Percentiles rank a stretch among this genome's conserved stretches.
These are phyloP conservation scores for Fusarium nurragi DNA, from an alignment of 2,329 filamentous ascomycete species.

Conservation along the genomic window DNA sequence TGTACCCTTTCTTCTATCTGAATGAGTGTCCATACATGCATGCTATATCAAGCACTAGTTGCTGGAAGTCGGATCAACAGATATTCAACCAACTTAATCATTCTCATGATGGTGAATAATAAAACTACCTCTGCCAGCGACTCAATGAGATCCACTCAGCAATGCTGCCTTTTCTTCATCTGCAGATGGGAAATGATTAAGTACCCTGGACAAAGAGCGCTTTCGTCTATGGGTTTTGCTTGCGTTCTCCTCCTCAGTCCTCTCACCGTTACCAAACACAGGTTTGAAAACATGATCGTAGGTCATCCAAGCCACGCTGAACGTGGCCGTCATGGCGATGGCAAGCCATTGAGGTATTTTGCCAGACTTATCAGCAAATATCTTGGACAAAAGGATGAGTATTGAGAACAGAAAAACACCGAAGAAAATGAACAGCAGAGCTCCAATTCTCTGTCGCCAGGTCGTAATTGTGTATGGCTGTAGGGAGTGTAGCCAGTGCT, in stretches of 20 bases:
- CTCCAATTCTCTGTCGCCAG: slow-evolving; percentile 71
- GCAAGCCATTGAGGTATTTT: slow-evolving; percentile 74
- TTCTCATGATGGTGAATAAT: background rate
- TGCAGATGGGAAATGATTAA: slow-evolving; percentile 1
- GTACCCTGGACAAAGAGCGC: slow-evolving; percentile 14
- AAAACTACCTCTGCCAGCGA: fast-evolving
- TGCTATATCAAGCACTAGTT: background rate
- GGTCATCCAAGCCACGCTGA: slow-evolving; percentile 58
- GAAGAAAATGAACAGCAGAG: slow-evolving; percentile 66
- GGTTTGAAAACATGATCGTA: slow-evolving; percentile 62
- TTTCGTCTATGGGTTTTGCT: slow-evolving; percentile 5
- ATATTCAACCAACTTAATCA: background rate
- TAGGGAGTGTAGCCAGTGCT: slow-evolving; percentile 74
- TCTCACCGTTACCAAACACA: slow-evolving; percentile 88
- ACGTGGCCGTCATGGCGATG: slow-evolving; percentile 59
- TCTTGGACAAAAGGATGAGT: slow-evolving; percentile 53
- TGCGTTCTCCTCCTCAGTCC: slow-evolving; percentile 54
- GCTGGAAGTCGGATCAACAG: background rate
- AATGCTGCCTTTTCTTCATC: slow-evolving; percentile 44
- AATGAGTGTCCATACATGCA: background rate
- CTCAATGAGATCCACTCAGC: slow-evolving; percentile 23
- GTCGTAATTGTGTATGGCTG: slow-evolving; percentile 77
- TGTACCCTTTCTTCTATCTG: background rate
- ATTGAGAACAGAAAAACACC: slow-evolving; percentile 67
- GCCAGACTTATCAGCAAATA: slow-evolving; percentile 73